Base-by-base conservation (phyloP, 441 rosid genomes). In the Mallotus repandus region DNA sequence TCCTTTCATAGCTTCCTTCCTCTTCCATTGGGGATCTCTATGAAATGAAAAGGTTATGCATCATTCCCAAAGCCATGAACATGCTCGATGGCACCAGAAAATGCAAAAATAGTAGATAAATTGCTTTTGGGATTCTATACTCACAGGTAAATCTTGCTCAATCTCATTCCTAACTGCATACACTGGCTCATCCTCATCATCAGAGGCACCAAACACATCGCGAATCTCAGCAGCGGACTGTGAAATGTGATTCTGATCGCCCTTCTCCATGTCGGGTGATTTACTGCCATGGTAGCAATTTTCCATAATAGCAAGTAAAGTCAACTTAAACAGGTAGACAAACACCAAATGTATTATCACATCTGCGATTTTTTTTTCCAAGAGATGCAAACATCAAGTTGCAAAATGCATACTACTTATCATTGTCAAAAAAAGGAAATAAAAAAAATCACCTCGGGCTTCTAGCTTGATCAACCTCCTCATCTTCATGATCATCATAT, bases 161-260 rank as follows among this genome's bases (percentile, higher is more conserved):
- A 89, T 75, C 71, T 90, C 95, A 77, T 87, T 82, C 68, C 76
- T 89, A 75, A 86, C 85, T 38, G 82, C 90, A 82, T 87, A 96
- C 45, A 78, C 93, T 58, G 81, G 89, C 22, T 73, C 91, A 22
- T 93, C 99, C 75, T 96, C 99, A 49, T 96, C 99, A 80, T 96
- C 99, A 38, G 98, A 93, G 59, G 89, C 97, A 69, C 99, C 99
- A 84, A 96, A 96, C 45, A 96, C 99, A 86, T 96, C 95, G 69
- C 99, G 97, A 68, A 96, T 91, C 79, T 91, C 97, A 57, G 89
- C 91, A 18, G 89, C 89, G n/a, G 98, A 84, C 19, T 83, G 89
- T 73, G 85, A 78, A 80, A 77, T 80, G 46, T 79, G 88, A 75
- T 78, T 73, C 72, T 74, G 89, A 71, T 79, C 76, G 72, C 79